Percentiles rank a stretch among this genome's conserved stretches.
Conservation (phyloP, 164 flowering plant genomes). For the Akebia trifoliata region DNA sequence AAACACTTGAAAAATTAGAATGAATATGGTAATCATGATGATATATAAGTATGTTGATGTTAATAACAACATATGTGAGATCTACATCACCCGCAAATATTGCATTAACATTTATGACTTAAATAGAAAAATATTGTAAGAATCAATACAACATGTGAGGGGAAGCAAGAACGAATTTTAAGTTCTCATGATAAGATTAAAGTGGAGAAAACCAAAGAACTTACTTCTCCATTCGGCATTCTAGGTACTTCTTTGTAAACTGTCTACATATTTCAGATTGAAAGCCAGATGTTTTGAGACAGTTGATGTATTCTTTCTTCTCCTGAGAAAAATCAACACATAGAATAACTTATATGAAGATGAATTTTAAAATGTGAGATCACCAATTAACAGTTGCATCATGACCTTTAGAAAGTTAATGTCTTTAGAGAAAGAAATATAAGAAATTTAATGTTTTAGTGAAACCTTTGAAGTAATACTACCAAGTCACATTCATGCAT, state of each 20-base stretch:
- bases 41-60: neutral
- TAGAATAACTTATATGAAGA: neutral
- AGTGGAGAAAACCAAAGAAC: constrained; percentile 6
- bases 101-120: neutral
- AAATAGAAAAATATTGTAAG: neutral
- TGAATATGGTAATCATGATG: too few relatives aligned
- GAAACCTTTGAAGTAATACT: constrained; percentile 3
- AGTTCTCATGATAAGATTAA: neutral
- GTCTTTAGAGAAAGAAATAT: neutral
- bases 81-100: neutral
- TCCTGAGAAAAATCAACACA: constrained; percentile 38
- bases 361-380: neutral
- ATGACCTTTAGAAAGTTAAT: neutral
- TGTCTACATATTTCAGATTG: constrained; percentile 72
- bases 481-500: constrained; percentile 87
- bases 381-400: neutral
- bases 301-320: constrained; percentile 74
- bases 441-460: neutral
- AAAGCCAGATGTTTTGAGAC: constrained; percentile 68
- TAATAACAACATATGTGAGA: neutral
- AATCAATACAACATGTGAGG: neutral
- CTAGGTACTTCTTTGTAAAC: constrained; percentile 73
- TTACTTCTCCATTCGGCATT: constrained; percentile 93
- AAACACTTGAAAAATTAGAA: too few relatives aligned
- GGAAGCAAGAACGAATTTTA: neutral